A percentile compares a stretch with the other conserved stretches of the same genome.
phyloP scores from a whole-genome alignment of 192 early-diverging fungal genomes.

The Allomyces macrogynus region DNA sequence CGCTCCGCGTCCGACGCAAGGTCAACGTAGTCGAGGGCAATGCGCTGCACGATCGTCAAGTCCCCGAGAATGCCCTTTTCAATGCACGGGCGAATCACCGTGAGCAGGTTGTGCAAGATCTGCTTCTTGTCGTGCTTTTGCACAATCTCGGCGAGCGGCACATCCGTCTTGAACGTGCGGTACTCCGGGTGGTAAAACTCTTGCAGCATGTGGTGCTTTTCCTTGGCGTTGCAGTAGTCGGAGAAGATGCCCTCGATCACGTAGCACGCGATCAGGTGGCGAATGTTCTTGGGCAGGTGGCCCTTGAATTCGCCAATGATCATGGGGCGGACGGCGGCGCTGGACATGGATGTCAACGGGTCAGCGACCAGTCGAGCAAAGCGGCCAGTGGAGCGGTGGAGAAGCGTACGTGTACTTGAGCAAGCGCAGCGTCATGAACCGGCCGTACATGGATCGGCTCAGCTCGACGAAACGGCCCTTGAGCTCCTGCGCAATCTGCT shows the following conservation, averaged over 20 bases:
- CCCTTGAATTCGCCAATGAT: slow-evolving; percentile 67
- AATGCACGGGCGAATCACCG: slow-evolving; percentile 45
- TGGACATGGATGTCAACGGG: not conserved
- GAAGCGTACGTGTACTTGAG: slow-evolving; percentile 51
- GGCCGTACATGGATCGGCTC: slow-evolving; percentile 59
- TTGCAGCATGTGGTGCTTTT: slow-evolving; percentile 50
- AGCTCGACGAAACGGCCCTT: slow-evolving; percentile 51
- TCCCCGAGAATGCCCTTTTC: slow-evolving; percentile 57
- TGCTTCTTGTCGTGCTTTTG: slow-evolving; percentile 26
- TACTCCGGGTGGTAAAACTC: slow-evolving; percentile 92
- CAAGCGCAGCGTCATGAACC: slow-evolving; percentile 70
- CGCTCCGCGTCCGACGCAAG: slow-evolving; percentile 26
- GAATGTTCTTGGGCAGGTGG: slow-evolving; percentile 59
- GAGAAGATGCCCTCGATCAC: slow-evolving; percentile 72
- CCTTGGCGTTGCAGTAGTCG: slow-evolving; percentile 52
- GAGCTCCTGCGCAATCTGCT: slow-evolving; percentile 60
- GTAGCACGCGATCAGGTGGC: slow-evolving; percentile 69
- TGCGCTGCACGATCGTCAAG: slow-evolving; percentile 66
- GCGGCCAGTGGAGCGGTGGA: too few relatives aligned
- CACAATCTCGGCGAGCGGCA: not conserved
- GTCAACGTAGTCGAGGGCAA: slow-evolving; percentile 63
- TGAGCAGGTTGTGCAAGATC: slow-evolving; percentile 48
- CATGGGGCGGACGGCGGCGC: slow-evolving; percentile 14
- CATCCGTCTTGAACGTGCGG: slow-evolving; percentile 50
- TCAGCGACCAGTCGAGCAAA: too few relatives aligned